Percentiles rank a stretch among this genome's conserved stretches.
phyloP scores from a whole-genome alignment of 257 asterid genomes.

The Ajuga chamaepitys region DNA sequence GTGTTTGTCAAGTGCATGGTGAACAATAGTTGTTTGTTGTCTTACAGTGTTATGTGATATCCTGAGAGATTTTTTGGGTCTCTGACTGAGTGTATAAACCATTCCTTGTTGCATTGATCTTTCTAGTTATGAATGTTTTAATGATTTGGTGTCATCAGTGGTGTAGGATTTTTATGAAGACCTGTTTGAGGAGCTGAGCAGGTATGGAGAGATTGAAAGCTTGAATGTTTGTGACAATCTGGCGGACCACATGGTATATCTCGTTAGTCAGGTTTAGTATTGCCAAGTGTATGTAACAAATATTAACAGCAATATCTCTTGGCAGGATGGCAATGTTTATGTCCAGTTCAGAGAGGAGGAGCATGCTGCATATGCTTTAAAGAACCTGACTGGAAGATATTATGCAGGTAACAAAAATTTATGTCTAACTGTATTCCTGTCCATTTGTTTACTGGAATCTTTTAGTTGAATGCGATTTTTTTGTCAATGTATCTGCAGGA shows the following conservation, averaged over 20 bases:
- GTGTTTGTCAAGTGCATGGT: neutral
- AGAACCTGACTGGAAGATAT: constrained; percentile 75
- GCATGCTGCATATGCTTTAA: constrained; percentile 85
- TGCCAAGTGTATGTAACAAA: neutral
- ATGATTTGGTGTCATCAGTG: neutral
- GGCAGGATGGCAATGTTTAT: constrained; percentile 97
- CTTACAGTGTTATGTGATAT: neutral
- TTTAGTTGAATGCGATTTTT: too few relatives aligned
- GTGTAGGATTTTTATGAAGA: constrained; percentile 89
- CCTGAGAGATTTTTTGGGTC: neutral
- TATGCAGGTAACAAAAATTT: constrained; percentile 70
- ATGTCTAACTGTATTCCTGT: too few relatives aligned
- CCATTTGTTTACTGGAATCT: neutral
- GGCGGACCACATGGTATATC: constrained; percentile 90
- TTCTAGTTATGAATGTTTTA: neutral
- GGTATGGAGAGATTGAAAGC: constrained; percentile 88
- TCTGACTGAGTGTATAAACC: neutral
- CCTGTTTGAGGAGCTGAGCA: constrained; percentile 81
- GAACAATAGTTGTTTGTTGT: neutral
- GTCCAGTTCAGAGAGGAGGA: constrained; percentile 97
- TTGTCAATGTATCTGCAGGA: constrained; percentile 62
- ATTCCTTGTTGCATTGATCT: neutral
- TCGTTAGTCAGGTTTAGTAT: neutral
- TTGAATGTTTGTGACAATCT: constrained; percentile 85
- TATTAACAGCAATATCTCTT: neutral